Percentiles rank a stretch among this genome's conserved stretches.
Evolutionary conservation across 2,329 filamentous ascomycete genomes (phyloP).

Genomic region (Ophiostoma sp.): DNA sequence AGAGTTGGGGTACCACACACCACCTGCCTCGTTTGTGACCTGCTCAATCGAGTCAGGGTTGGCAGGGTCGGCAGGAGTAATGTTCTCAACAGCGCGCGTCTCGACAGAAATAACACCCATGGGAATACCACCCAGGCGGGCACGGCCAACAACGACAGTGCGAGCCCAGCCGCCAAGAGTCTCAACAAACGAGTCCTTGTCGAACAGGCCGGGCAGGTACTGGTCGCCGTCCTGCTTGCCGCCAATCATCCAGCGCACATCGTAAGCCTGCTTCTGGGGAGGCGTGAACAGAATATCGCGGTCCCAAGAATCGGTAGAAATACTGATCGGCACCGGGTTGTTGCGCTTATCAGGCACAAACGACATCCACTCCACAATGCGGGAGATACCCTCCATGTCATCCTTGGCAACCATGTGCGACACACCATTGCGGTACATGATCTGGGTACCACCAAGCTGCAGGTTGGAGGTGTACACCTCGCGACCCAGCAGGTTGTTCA

Average conservation of each 20-base stretch:
- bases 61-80: conserved; percentile 91
- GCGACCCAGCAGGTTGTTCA: conserved; percentile 96
- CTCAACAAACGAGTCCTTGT: conserved; percentile 95
- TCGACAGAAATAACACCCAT: conserved; percentile 98
- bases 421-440: conserved; percentile 99
- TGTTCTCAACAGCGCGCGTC: conserved; percentile 92
- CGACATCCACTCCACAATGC: conserved; percentile 97
- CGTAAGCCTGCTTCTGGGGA: conserved; percentile 77
- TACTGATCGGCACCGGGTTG: conserved; percentile 85
- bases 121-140: conserved; percentile 91
- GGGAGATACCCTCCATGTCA: conserved; percentile 94
- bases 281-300: conserved; percentile 83
- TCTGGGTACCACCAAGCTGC: conserved; percentile 99
- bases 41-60: conserved; percentile 98
- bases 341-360: conserved; percentile 95
- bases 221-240: conserved; percentile 81
- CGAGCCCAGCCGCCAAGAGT: conserved; percentile 94
- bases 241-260: conserved; percentile 88
- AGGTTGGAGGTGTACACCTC: conserved; percentile 99
- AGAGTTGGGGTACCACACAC: conserved; percentile 99
- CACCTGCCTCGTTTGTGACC: conserved; percentile 88
- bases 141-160: conserved; percentile 93
- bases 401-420: conserved; percentile 98
- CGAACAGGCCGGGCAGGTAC: conserved; percentile 88
- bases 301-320: conserved; percentile 82